Base-by-base conservation (phyloP, 805 yeast genomes). In the Starmerella stigmatis region DNA sequence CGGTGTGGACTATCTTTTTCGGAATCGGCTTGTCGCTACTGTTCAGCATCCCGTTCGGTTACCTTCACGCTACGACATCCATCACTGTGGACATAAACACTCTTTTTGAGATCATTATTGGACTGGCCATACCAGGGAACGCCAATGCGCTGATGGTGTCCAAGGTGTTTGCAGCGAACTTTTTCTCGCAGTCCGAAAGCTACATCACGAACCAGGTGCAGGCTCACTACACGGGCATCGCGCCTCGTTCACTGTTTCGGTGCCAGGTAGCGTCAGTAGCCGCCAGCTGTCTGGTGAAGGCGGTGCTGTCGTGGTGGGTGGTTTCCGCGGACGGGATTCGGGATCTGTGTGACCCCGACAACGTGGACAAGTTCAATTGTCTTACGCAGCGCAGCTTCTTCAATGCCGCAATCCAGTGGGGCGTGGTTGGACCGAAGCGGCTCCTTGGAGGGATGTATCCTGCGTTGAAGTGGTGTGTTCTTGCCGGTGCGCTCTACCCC, bases 91-190 rank as follows among this genome's bases (percentile, higher is more conserved):
- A 79, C n/a, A 64, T 79, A 49, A 75, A 75, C 56, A 82, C 78
- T 2, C 61, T 81, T 41, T 73, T 76, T 7, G 84, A 79, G 55
- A 63, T 81, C 43, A 69, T 81, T 44, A 73, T 76, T 39, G 86
- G 86, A 2, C 78, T 76, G 56, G 72, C 79, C 42, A 65, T 77
- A 16, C 85, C 85, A 3, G 83, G 79, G 2, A 67, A 69, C 64
- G 71, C 57, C 76, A 79, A 49, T 67, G 82, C 84, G 1, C 68
- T 77, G 59, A 75, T 80, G 68, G 70, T 72, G 47, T 65, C 76
- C 60, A 78, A 76, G 61, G 72, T 77, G 17, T 73, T 68, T 52
- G 82, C 81, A 21, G 70, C 68, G 56, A 78, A 76, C 55, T 74
- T 77, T 47, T 81, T 75, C 54, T 72, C 74, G 30, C 82, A 78